Evolutionary conservation across 352 stramenopile species (phyloP).

Genomic region (Globisporangium viniferum): DNA sequence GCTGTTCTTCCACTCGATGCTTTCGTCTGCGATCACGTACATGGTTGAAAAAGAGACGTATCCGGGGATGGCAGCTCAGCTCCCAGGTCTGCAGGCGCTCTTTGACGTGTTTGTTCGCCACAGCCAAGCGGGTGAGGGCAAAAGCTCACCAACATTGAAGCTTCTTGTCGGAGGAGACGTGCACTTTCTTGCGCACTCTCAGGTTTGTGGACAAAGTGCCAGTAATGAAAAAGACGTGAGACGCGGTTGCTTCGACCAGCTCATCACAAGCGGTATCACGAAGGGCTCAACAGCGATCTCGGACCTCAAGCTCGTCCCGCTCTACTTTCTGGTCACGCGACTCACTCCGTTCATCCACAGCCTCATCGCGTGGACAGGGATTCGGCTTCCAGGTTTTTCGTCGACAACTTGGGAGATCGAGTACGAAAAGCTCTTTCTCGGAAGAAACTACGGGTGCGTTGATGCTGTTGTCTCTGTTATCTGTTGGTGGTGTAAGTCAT

Average conservation of each 20-base stretch:
- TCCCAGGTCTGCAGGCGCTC: slow-evolving; percentile 31
- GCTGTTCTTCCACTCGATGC: slow-evolving; percentile 64
- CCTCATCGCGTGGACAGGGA: slow-evolving; percentile 17
- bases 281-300: slow-evolving; percentile 54
- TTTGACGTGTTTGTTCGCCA: slow-evolving; percentile 34
- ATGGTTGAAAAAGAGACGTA: slow-evolving; percentile 64
- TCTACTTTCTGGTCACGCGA: slow-evolving; percentile 47
- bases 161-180: slow-evolving; percentile 65
- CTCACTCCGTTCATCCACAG: slow-evolving; percentile 30
- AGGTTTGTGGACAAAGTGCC: slow-evolving; percentile 28
- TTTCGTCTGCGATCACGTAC: slow-evolving; percentile 48
- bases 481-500: background rate
- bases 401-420: slow-evolving; percentile 32
- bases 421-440: slow-evolving; percentile 44
- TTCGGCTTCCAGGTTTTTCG: slow-evolving; percentile 9
- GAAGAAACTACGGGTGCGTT: slow-evolving; percentile 63
- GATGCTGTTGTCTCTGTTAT: background rate
- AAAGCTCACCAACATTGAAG: slow-evolving; percentile 11
- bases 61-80: slow-evolving; percentile 39
- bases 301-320: slow-evolving; percentile 51
- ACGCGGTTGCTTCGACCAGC: slow-evolving; percentile 43
- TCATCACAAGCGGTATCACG: slow-evolving; percentile 67
- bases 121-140: slow-evolving; percentile 8
- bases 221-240: background rate
- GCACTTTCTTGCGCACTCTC: slow-evolving; percentile 51